These are phyloP conservation scores for Mycosphaerella sp. DNA, from an alignment of 2,329 filamentous ascomycete genomes.

Conservation along the genomic window DNA sequence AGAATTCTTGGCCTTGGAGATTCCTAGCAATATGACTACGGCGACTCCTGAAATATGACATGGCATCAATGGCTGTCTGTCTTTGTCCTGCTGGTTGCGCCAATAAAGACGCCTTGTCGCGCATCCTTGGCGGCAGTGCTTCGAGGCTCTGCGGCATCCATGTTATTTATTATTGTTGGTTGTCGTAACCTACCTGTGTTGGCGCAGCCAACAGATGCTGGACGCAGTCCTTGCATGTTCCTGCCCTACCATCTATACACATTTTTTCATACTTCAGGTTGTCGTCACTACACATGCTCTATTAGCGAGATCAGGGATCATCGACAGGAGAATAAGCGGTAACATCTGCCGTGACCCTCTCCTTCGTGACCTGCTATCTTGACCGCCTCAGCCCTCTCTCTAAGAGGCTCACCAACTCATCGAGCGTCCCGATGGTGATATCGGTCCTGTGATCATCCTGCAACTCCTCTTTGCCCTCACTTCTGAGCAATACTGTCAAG, in stretches of 20 bases:
- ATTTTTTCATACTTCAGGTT: too few species aligned
- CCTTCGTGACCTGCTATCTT: neutral
- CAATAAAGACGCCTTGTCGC: neutral
- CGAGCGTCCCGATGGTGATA: conserved; percentile 31
- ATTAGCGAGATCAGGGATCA: too few species aligned
- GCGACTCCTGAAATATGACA: neutral
- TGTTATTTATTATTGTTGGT: neutral
- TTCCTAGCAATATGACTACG: neutral
- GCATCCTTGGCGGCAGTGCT: neutral
- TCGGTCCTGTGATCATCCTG: conserved; percentile 31
- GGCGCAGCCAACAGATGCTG: too few species aligned
- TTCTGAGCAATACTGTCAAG: conserved; percentile 71
- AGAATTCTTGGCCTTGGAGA: neutral
- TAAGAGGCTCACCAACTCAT: conserved; percentile 30
- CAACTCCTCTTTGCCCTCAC: conserved; percentile 34
- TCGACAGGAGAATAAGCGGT: too few species aligned
- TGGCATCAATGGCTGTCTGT: neutral
- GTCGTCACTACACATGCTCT: too few species aligned
- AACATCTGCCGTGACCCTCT: too few species aligned
- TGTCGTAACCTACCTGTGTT: neutral
- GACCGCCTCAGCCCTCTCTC: conserved; percentile 18
- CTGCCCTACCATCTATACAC: too few species aligned
- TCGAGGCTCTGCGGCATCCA: neutral
- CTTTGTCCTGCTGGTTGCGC: neutral
- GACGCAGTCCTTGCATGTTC: too few species aligned